phyloP scores from a whole-genome alignment of 139 green algal genomes.

The Chlamydomonas schloesseri region DNA sequence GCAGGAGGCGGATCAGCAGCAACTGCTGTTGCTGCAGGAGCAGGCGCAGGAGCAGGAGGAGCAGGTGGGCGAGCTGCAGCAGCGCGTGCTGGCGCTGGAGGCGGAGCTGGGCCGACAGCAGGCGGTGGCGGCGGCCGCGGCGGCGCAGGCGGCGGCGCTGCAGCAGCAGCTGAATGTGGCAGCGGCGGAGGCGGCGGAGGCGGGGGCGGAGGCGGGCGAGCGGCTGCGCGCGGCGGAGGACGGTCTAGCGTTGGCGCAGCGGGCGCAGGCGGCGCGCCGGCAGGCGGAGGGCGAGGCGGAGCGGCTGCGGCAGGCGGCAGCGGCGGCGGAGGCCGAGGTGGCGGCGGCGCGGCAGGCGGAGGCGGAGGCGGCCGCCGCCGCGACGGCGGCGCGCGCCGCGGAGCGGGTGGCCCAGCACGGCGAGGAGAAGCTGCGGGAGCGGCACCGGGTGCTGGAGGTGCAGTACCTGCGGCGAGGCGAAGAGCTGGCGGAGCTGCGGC shows the following conservation, averaged over 20 bases:
- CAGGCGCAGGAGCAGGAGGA: background rate
- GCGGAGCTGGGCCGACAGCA: background rate
- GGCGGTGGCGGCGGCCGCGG: background rate
- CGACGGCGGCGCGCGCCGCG: background rate
- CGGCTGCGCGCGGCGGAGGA: background rate
- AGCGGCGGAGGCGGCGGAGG: background rate
- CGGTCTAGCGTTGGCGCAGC: background rate
- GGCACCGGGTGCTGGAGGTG: slow-evolving; percentile 25
- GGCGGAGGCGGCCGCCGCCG: background rate
- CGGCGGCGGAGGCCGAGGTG: background rate
- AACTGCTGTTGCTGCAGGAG: too few species aligned
- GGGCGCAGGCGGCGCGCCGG: background rate
- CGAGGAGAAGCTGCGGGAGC: background rate
- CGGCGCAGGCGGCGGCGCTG: background rate
- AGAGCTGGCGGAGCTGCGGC: background rate
- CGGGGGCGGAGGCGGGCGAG: background rate
- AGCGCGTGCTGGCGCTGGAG: background rate
- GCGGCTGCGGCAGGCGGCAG: background rate
- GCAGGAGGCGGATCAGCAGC: too few species aligned
- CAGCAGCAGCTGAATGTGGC: background rate
- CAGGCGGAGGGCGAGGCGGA: background rate
- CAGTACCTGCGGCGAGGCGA: background rate
- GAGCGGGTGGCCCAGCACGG: background rate
- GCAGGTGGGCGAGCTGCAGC: background rate
- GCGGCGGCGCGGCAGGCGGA: background rate